A percentile compares a stretch with the other conserved stretches of the same genome.
Evolutionary conservation across 2,329 filamentous ascomycete genomes (phyloP).

Genomic region (Cordyceps fumosorosea): DNA sequence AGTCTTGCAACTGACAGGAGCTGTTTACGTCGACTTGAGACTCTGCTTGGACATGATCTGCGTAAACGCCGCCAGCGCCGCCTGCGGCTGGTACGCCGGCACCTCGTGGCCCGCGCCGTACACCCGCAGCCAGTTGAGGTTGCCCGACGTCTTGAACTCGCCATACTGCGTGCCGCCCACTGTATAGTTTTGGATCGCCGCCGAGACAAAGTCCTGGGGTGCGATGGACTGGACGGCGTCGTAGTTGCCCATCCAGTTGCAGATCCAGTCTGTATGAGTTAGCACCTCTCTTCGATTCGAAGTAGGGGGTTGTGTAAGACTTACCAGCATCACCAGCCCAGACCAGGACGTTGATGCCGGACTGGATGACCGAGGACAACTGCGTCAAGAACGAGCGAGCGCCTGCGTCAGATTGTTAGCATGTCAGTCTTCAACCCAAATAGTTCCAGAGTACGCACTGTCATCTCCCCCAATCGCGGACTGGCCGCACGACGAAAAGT

Average conservation of each 20-base stretch:
- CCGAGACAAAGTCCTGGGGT: constrained; percentile 34
- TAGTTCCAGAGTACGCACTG: neutral
- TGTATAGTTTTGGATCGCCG: constrained; percentile 38
- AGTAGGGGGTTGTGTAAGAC: constrained; percentile 11
- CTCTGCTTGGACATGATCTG: constrained; percentile 9
- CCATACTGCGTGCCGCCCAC: constrained; percentile 41
- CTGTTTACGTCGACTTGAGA: neutral
- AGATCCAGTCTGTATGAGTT: constrained; percentile 42
- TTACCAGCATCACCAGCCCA: constrained; percentile 48
- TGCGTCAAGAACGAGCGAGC: constrained; percentile 37
- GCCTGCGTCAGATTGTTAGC: constrained; percentile 19
- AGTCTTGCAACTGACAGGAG: no score
- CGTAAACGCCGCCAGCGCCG: constrained; percentile 9
- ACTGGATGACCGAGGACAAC: constrained; percentile 38
- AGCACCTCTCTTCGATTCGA: neutral
- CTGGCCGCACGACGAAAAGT: neutral
- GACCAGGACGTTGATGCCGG: constrained; percentile 41
- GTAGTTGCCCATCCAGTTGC: constrained; percentile 50
- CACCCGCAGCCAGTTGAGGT: constrained; percentile 43
- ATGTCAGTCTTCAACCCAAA: neutral
- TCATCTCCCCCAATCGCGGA: constrained; percentile 1
- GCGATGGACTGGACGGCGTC: constrained; percentile 39
- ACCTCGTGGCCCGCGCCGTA: constrained; percentile 38
- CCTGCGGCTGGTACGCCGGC: constrained; percentile 17
- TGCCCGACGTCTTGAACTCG: constrained; percentile 43